These are phyloP conservation scores for Termitomyces sp. DNA, from an alignment of 768 basidiomycete species.

Conservation along the genomic window DNA sequence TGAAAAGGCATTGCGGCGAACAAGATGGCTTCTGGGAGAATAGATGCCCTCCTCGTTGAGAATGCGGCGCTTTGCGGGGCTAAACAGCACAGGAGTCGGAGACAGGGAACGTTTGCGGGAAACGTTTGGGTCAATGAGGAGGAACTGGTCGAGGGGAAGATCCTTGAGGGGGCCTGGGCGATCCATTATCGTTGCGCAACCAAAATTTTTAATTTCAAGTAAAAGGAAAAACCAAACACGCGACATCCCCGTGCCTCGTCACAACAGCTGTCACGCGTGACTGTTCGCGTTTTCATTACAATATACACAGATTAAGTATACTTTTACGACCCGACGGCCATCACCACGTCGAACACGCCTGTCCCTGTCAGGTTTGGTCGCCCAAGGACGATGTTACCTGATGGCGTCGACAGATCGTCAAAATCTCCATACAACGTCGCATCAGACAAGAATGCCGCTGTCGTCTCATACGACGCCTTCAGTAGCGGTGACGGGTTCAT, in stretches of 20 bases:
- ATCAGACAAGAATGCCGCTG: slow-evolving; percentile 87
- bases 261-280: slow-evolving; percentile 15
- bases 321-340: slow-evolving; percentile 31
- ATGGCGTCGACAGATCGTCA: slow-evolving; percentile 86
- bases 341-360: slow-evolving; percentile 86
- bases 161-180: slow-evolving; percentile 56
- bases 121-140: slow-evolving; percentile 27
- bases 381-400: slow-evolving; percentile 88
- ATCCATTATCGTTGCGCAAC: slow-evolving; percentile 19
- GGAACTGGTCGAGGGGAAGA: slow-evolving; percentile 52
- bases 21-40: slow-evolving; percentile 29
- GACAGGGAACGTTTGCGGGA: slow-evolving; percentile 57
- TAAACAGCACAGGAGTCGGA: slow-evolving; percentile 45
- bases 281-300: slow-evolving; percentile 15
- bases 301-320: slow-evolving; percentile 3
- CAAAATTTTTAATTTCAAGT: slow-evolving; percentile 2
- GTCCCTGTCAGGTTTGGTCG: slow-evolving; percentile 89
- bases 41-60: slow-evolving; percentile 48
- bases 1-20: slow-evolving; percentile 12
- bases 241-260: not conserved
- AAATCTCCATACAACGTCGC: slow-evolving; percentile 94
- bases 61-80: slow-evolving; percentile 66
- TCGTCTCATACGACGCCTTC: slow-evolving; percentile 98
- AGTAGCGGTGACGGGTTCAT: slow-evolving; percentile 92
- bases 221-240: slow-evolving; percentile 3